Percentiles rank a stretch among this genome's conserved stretches.
These are phyloP conservation scores for Phytopythium cucurbitacearum DNA, from an alignment of 352 stramenopile species.

Conservation along the genomic window DNA sequence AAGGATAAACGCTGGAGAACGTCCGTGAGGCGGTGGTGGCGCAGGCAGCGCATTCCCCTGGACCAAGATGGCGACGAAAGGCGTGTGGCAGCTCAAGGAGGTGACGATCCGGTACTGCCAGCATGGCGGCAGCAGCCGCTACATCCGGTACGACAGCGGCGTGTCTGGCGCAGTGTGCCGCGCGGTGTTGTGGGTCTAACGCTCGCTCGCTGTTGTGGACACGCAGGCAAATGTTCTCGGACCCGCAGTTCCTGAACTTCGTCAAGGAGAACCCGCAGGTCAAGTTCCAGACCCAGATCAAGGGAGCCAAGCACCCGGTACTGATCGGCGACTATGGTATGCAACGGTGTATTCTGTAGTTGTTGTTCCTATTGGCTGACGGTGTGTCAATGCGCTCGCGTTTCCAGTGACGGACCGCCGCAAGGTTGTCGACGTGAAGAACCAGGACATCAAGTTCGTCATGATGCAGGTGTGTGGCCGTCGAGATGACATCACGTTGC, in stretches of 20 bases:
- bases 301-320: slow-evolving; percentile 76
- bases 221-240: slow-evolving; percentile 55
- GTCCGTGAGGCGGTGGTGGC: background rate
- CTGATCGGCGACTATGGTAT: slow-evolving; percentile 84
- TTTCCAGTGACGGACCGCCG: slow-evolving; percentile 65
- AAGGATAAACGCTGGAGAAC: background rate
- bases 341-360: slow-evolving; percentile 1
- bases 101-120: slow-evolving; percentile 82
- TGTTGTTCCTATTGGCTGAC: background rate
- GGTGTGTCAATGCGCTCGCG: background rate
- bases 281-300: slow-evolving; percentile 79
- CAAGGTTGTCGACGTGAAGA: slow-evolving; percentile 88
- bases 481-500: background rate
- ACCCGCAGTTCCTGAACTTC: slow-evolving; percentile 77
- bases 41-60: slow-evolving; percentile 3
- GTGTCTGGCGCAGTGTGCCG: background rate
- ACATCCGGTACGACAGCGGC: slow-evolving; percentile 42
- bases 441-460: slow-evolving; percentile 82
- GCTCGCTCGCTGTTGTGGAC: background rate
- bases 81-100: slow-evolving; percentile 76
- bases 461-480: slow-evolving; percentile 59
- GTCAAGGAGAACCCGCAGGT: slow-evolving; percentile 88
- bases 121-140: slow-evolving; percentile 71
- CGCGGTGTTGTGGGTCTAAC: background rate
- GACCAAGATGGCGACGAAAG: slow-evolving; percentile 60